Evolutionary conservation across 1,284 basidiomycete genomes (phyloP), one percentile per base, ranked within the genome.

Genomic region (Leccinum fuscescens): DNA sequence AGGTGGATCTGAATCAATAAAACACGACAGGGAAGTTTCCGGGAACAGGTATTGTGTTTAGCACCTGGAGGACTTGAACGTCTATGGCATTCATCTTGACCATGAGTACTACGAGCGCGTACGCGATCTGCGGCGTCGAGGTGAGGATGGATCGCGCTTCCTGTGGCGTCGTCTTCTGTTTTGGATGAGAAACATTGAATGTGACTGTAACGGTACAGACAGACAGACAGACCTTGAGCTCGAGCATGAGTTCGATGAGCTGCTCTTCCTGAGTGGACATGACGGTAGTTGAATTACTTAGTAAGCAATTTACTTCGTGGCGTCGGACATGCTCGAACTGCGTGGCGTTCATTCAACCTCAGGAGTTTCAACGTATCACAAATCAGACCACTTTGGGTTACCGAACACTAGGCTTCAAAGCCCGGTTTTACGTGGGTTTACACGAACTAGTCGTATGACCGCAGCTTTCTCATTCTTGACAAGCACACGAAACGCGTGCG

Each of bases 61-160:
- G 29, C 65, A 89, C 89, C 77, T 89, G 86, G 59, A 90, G 82
- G 6, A 89, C 86, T 49, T 90, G 86, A 56, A 87, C 78, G 60
- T 89, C 85, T 42, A 92, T 80, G 0, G 88, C 86, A 59, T 86
- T 85, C 75, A 92, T 83, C 61, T 83, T 84, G 15, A 89, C 86
- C 87, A 92, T 89, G 44, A 90, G 81, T 1, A 81, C 80, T 61
- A 91, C 86, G 1, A 92, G 76, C 1, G 87, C 88, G 71, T 89
- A 90, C 0, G 89, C 85, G 60, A 92, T 89, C 58, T 84, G 83
- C 0, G 90, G 89, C 63, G 89, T 87, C 11, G 79, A 78, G 64
- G 87, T 88, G 48, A 92, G 78, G 64, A 92, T 88, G 29, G 79
- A 77, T 33, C 82, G 79, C 3, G 88, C 88, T 49, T 88, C 83